Evolutionary conservation across 768 basidiomycete species (phyloP).

Genomic region (Tylopilus felleus): DNA sequence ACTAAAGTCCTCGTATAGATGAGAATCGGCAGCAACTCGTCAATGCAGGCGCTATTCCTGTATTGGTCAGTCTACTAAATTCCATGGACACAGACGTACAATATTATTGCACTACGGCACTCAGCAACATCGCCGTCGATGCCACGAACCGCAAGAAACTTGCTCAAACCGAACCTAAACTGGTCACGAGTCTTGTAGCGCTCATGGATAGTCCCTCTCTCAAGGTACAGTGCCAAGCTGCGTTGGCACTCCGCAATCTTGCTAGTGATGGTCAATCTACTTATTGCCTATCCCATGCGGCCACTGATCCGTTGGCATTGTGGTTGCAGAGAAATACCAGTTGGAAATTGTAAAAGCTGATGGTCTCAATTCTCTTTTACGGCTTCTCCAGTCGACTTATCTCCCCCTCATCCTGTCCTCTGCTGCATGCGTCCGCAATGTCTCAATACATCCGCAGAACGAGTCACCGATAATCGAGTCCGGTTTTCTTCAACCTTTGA

Average conservation of each 20-base stretch:
- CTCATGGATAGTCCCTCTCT: slow-evolving; percentile 97
- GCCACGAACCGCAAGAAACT: slow-evolving; percentile 93
- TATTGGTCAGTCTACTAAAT: slow-evolving; percentile 90
- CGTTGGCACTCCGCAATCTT: slow-evolving; percentile 91
- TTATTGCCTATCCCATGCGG: slow-evolving; percentile 14
- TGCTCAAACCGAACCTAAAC: slow-evolving; percentile 88
- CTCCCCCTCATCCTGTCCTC: slow-evolving; percentile 97
- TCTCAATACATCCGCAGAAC: slow-evolving; percentile 97
- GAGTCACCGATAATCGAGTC: slow-evolving; percentile 99
- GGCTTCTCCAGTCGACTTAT: slow-evolving; percentile 93
- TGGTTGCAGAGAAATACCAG: slow-evolving; percentile 86
- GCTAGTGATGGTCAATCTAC: slow-evolving; percentile 80
- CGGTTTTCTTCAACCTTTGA: slow-evolving; percentile 93
- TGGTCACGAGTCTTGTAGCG: slow-evolving; percentile 88
- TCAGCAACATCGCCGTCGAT: slow-evolving; percentile 98
- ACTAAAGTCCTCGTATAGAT: slow-evolving; percentile 45
- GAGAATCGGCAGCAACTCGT: slow-evolving; percentile 99
- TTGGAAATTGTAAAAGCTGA: slow-evolving; percentile 97
- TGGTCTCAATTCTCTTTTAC: slow-evolving; percentile 86
- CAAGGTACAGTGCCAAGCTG: slow-evolving; percentile 99
- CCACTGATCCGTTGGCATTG: slow-evolving; percentile 2
- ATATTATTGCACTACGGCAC: slow-evolving; percentile 98
- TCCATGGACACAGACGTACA: slow-evolving; percentile 99
- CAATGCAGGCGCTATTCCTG: slow-evolving; percentile 97
- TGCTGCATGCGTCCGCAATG: slow-evolving; percentile 97